Percentiles rank a stretch among this genome's conserved stretches.
These are phyloP conservation scores for Eutypella sp. DNA, from an alignment of 2,329 filamentous ascomycete species.

Conservation along the genomic window DNA sequence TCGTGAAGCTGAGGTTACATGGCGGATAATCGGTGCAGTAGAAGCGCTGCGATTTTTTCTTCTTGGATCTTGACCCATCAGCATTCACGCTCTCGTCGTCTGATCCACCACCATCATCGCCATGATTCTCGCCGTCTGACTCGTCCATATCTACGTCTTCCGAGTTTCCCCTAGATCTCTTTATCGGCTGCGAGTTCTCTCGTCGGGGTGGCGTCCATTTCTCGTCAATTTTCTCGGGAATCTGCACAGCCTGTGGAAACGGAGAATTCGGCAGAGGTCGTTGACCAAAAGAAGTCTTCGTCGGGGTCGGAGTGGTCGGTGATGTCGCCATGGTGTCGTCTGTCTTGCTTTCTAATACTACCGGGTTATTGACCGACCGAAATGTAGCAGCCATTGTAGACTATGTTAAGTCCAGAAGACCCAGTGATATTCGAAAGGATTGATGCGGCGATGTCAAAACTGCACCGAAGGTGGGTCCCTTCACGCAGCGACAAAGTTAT, in stretches of 20 bases:
- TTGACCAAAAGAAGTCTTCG: slow-evolving; percentile 53
- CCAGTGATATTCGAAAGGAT: no score
- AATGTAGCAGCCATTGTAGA: slow-evolving; percentile 43
- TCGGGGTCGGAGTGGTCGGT: slow-evolving; percentile 52
- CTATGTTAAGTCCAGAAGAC: neutral
- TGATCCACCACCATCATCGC: slow-evolving; percentile 50
- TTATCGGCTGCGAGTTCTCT: slow-evolving; percentile 57
- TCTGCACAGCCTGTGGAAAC: slow-evolving; percentile 46
- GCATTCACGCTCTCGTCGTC: slow-evolving; percentile 62
- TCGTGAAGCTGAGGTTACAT: slow-evolving; percentile 89
- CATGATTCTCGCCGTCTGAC: slow-evolving; percentile 58
- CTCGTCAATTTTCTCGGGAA: slow-evolving; percentile 41
- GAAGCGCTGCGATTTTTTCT: slow-evolving; percentile 95
- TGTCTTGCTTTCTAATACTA: slow-evolving; percentile 23
- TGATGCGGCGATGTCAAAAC: neutral
- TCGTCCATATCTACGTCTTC: slow-evolving; percentile 75
- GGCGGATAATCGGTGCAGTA: slow-evolving; percentile 94
- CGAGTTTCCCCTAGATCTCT: slow-evolving; percentile 52
- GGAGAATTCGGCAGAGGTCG: slow-evolving; percentile 49
- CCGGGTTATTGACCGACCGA: slow-evolving; percentile 42
- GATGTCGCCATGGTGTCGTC: slow-evolving; percentile 22
- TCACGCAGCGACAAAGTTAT: no score
- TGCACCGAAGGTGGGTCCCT: neutral
- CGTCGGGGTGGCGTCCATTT: slow-evolving; percentile 37
- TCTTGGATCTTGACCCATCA: slow-evolving; percentile 71